Base-by-base conservation (phyloP, 805 yeast species). In the Brettanomyces sp. region DNA sequence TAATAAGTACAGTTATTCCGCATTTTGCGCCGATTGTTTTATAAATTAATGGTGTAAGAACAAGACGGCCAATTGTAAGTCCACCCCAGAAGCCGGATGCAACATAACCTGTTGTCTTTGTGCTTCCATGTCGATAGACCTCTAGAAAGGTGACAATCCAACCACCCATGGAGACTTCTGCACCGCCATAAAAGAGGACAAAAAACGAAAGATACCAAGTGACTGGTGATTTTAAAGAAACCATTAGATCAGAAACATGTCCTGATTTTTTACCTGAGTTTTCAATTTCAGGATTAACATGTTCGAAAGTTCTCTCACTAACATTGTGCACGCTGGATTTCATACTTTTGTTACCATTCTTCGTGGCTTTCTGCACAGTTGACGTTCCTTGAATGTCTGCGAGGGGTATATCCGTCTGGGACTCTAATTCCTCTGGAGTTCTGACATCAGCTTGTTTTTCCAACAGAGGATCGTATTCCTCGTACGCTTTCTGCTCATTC, bases 11-110 rank as follows among this genome's bases (percentile, higher is more conserved):
- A 12, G 67, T 51, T 37, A 73, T 70, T 3, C 72, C 67, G 47
- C 77, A 58, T 48, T 77, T 63, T 5, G 69, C 68, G 3, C 80
- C 80, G n/a, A 70, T 39, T 9, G 49, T 43, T 41, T 60, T 62
- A 45, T 69, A 69, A 11, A 71, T 52, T 1, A 57, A 51, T 18
- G 68, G 60, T 0, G 79, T 74, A 6, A 83, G 60, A 4, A 67
- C 50, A 39, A 83, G 60, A 48, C 91, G 66, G 0, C 91, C 91
- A n/a, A 73, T 49, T 0, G 89, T 79, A 21, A 83, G 59, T 0
- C 91, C 91, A 23, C 74, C 72, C 89, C 89, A 83, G 56, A 74
- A 82, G 12, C 85, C 82, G 5, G 87, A 74, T 0, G 83, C 78
- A 12, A 81, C 77, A 54, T 76, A 80, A 8, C 88, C 83, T 56